phyloP scores from a whole-genome alignment of 2,329 filamentous ascomycete genomes.

The Neofusicoccum umdonicola region DNA sequence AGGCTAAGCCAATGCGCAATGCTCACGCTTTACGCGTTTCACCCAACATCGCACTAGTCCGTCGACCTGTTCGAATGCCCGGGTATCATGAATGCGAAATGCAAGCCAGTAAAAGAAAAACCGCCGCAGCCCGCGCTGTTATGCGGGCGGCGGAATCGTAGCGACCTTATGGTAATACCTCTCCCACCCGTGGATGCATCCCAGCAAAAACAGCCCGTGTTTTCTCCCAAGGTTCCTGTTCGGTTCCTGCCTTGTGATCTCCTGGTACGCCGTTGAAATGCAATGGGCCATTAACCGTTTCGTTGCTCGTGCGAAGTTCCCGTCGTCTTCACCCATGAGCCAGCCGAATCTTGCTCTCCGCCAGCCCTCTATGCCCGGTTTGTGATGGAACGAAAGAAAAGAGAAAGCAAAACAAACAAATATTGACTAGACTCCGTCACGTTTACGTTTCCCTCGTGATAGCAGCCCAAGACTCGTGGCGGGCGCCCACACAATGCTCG shows the following conservation, averaged over 20 bases:
- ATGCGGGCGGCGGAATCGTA: not conserved
- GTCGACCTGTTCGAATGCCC: constrained; percentile 7
- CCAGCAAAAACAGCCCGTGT: not conserved
- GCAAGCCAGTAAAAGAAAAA: not conserved
- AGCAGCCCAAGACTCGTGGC: not conserved
- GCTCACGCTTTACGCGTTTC: not conserved
- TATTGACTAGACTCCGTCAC: constrained; percentile 4
- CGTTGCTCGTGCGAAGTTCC: constrained; percentile 3
- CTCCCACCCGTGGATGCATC: not conserved
- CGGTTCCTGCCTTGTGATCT: not conserved
- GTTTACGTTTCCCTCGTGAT: constrained; percentile 10
- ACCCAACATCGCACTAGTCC: constrained; percentile 12
- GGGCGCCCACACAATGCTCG: not conserved
- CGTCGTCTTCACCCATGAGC: not conserved
- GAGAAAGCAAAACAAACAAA: not conserved
- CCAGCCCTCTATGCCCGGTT: not conserved
- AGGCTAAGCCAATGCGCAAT: not conserved
- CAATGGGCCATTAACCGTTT: constrained; percentile 4
- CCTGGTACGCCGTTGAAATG: constrained; percentile 10
- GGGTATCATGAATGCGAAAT: constrained; percentile 9
- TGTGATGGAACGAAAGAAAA: not conserved
- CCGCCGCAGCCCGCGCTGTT: not conserved
- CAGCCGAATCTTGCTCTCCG: not conserved
- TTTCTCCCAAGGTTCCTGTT: not conserved
- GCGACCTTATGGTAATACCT: not conserved